Evolutionary conservation across 2,329 filamentous ascomycete genomes (phyloP).

Genomic region (Alternaria arbusti): DNA sequence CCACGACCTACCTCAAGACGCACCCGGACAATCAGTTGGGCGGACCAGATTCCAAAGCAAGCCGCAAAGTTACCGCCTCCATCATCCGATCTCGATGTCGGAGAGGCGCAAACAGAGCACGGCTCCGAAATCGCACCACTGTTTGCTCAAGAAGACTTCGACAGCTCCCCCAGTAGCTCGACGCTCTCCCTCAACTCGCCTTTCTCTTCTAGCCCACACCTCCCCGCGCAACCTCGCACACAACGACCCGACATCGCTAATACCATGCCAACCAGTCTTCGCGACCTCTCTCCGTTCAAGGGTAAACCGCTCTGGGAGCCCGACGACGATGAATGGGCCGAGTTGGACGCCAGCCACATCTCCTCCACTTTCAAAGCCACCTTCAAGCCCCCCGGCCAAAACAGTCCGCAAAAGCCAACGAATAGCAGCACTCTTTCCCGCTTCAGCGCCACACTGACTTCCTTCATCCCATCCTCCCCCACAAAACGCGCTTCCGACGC

Average conservation of each 20-base stretch:
- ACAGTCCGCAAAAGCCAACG: not conserved
- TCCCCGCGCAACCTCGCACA: not conserved
- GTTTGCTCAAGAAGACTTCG: not conserved
- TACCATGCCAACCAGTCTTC: not conserved
- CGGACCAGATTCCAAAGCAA: not conserved
- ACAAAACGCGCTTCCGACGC: not conserved
- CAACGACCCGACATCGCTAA: not conserved
- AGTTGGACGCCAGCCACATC: conserved; percentile 3
- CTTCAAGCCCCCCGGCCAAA: conserved; percentile 2
- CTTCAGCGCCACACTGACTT: not conserved
- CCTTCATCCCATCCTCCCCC: not conserved
- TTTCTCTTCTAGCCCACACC: not conserved
- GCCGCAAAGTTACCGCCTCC: not conserved
- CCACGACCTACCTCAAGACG: not conserved
- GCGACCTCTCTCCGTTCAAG: not conserved
- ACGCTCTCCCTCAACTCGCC: not conserved
- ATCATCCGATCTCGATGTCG: not conserved
- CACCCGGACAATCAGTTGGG: not conserved
- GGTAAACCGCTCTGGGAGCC: conserved; percentile 14
- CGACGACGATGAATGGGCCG: conserved; percentile 17
- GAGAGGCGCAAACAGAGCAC: not conserved
- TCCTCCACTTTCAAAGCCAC: conserved; percentile 10
- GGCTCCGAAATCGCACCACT: not conserved
- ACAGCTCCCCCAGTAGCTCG: not conserved
- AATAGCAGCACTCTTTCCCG: not conserved